Percentiles rank a stretch among this genome's conserved stretches.
Evolutionary conservation across 78 protist genomes (phyloP).

Genomic region (Dictyostelium firmibasis): DNA sequence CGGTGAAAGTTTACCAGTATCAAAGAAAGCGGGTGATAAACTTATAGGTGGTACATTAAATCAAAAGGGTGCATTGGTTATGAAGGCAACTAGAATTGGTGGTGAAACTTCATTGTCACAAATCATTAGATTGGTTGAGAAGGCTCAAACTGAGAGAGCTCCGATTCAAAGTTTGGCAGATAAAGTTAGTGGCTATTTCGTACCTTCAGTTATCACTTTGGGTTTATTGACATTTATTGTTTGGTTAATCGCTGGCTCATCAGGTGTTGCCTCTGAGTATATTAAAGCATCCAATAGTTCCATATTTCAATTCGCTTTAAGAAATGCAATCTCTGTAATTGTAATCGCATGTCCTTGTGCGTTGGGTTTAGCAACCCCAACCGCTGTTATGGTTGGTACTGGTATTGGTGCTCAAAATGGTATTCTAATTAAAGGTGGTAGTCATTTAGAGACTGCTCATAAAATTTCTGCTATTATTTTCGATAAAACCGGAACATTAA

Average conservation of each 20-base stretch:
- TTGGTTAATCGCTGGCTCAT: constrained; percentile 81
- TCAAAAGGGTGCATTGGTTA: constrained; percentile 71
- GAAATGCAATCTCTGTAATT: constrained; percentile 86
- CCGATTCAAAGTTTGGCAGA: constrained; percentile 91
- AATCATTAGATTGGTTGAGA: constrained; percentile 91
- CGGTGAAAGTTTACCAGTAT: constrained; percentile 93
- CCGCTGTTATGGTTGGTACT: constrained; percentile 96
- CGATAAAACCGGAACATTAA: constrained; percentile 97
- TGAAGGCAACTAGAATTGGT: constrained; percentile 88
- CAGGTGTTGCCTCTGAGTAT: not conserved
- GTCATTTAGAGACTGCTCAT: constrained; percentile 88
- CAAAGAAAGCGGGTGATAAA: constrained; percentile 79
- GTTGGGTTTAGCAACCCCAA: constrained; percentile 96
- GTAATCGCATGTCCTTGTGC: constrained; percentile 98
- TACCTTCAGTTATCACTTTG: constrained; percentile 90
- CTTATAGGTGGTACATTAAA: constrained; percentile 96
- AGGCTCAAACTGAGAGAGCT: constrained; percentile 92
- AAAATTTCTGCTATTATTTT: constrained; percentile 77
- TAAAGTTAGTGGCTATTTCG: constrained; percentile 79
- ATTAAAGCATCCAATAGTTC: not conserved
- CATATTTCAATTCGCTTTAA: constrained; percentile 78
- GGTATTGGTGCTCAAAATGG: constrained; percentile 92
- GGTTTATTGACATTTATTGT: constrained; percentile 85
- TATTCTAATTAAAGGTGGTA: constrained; percentile 93
- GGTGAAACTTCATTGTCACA: constrained; percentile 87